Percentiles rank a stretch among this genome's conserved stretches.
Evolutionary conservation across 2,329 filamentous ascomycete genomes (phyloP).

Genomic region (Trichoderma brevicompactum): DNA sequence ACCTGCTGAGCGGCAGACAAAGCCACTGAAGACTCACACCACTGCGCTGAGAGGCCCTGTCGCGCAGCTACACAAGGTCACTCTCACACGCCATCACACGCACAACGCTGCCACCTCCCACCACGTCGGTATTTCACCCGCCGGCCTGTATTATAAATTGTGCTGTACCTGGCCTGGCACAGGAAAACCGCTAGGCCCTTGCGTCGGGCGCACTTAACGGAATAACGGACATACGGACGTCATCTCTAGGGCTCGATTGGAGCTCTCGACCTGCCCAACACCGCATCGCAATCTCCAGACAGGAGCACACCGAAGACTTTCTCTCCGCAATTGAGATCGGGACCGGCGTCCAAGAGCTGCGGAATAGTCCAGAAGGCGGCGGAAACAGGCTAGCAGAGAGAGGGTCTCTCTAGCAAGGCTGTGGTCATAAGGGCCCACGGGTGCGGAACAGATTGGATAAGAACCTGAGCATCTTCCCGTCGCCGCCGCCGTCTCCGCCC

Average conservation of each 20-base stretch:
- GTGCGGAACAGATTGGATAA: constrained; percentile 16
- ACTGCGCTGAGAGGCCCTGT: constrained; percentile 6
- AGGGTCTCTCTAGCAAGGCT: constrained; percentile 3
- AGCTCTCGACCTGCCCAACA: neutral
- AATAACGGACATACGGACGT: constrained; percentile 26
- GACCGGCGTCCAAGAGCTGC: neutral
- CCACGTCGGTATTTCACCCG: neutral
- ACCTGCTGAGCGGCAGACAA: neutral
- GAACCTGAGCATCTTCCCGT: constrained; percentile 10
- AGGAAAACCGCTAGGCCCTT: constrained; percentile 9
- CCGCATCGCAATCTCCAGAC: neutral
- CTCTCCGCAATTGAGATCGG: constrained; percentile 20
- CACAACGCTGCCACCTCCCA: constrained; percentile 9
- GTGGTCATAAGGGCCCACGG: constrained; percentile 7
- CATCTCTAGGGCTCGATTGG: constrained; percentile 1
- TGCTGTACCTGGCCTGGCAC: constrained; percentile 3
- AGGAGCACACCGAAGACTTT: neutral
- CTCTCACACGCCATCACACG: constrained; percentile 20
- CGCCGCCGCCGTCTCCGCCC: constrained; percentile 19
- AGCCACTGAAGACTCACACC: constrained; percentile 7
- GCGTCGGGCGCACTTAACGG: constrained; percentile 13
- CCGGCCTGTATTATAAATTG: constrained; percentile 22
- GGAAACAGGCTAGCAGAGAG: constrained; percentile 9
- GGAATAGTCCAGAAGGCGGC: constrained; percentile 8
- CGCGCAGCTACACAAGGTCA: neutral